A percentile compares a stretch with the other conserved stretches of the same genome.
These are phyloP conservation scores for Tuber brumale DNA, from an alignment of 495 filamentous ascomycete genomes.

Conservation along the genomic window DNA sequence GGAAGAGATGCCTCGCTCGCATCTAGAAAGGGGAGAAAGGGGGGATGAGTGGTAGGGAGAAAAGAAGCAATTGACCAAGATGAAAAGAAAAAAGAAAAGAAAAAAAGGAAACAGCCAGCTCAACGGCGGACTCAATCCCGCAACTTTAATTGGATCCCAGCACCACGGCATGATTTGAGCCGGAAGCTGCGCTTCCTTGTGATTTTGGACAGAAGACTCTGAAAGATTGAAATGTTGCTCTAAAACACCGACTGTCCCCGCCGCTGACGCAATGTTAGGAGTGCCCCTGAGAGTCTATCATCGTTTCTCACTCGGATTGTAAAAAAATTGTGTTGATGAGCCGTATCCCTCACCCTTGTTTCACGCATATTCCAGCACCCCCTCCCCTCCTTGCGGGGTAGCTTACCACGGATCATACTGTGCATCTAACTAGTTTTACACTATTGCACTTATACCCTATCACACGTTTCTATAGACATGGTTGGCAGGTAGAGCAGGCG, in stretches of 20 bases:
- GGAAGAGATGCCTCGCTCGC: background rate
- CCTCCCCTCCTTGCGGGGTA: background rate
- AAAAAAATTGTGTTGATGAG: background rate
- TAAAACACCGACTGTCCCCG: background rate
- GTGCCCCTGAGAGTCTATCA: background rate
- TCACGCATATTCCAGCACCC: background rate
- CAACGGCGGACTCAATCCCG: background rate
- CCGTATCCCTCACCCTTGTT: background rate
- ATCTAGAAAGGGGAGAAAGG: background rate
- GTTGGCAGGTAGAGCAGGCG: background rate
- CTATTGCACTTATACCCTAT: background rate
- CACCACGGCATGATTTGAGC: background rate
- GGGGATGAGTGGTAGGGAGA: background rate
- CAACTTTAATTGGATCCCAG: constrained; percentile 1
- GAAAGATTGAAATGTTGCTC: background rate
- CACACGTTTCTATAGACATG: background rate
- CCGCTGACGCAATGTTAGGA: background rate
- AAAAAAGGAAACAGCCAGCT: background rate
- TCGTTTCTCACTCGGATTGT: background rate
- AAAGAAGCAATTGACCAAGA: background rate
- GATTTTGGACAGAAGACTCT: background rate
- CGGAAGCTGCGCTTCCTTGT: background rate
- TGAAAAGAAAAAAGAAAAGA: background rate
- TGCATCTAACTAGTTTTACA: background rate
- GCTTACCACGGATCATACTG: background rate